Percentiles rank a stretch among this genome's conserved stretches.
Evolutionary conservation across 768 basidiomycete genomes (phyloP).

Genomic region (Pleurotus tuber-regium): DNA sequence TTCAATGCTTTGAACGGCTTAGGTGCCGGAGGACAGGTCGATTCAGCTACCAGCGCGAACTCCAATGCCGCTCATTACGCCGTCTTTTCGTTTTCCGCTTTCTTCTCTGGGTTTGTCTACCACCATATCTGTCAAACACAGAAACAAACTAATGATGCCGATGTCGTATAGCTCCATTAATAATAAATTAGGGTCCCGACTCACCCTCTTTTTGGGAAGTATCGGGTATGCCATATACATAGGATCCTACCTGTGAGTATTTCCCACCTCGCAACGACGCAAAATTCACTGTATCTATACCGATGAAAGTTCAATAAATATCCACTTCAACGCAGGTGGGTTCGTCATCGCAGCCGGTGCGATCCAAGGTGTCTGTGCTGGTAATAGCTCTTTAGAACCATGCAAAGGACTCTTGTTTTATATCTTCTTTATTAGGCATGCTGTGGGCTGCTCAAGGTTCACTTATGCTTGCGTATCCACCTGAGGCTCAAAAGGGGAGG

Average conservation of each 20-base stretch:
- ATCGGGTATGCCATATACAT: constrained; percentile 77
- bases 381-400: constrained; percentile 48
- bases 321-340: constrained; percentile 54
- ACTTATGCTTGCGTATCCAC: constrained; percentile 82
- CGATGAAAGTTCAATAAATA: constrained; percentile 58
- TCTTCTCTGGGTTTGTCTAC: constrained; percentile 60
- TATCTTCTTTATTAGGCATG: constrained; percentile 33
- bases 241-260: constrained; percentile 63
- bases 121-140: not conserved
- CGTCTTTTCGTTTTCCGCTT: constrained; percentile 54
- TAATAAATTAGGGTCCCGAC: constrained; percentile 74
- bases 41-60: constrained; percentile 51
- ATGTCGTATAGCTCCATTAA: constrained; percentile 57
- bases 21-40: constrained; percentile 60
- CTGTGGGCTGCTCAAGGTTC: constrained; percentile 87
- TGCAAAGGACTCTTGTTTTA: not conserved
- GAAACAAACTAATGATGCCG: no score
- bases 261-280: not conserved
- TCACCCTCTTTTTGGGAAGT: constrained; percentile 74
- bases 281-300: not conserved
- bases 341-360: constrained; percentile 76
- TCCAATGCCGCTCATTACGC: constrained; percentile 57
- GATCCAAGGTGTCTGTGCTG: constrained; percentile 69
- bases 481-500: constrained; percentile 71
- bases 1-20: constrained; percentile 66